These are phyloP conservation scores for Microsporum ferrugineum DNA, from an alignment of 2,329 filamentous ascomycete genomes.

Conservation along the genomic window DNA sequence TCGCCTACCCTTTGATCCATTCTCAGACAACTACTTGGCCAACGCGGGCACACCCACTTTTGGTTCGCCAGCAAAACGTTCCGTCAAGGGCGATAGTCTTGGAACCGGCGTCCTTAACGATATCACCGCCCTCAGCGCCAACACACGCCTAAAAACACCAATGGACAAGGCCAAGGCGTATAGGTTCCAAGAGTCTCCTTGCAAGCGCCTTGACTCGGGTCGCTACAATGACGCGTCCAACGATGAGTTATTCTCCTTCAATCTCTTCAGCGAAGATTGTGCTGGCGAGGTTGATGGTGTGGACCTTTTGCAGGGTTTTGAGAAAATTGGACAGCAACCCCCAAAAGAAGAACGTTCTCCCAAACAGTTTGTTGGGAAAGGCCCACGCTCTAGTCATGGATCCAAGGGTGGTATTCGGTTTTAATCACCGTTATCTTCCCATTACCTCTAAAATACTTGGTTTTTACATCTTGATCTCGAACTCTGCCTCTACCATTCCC, in stretches of 20 bases:
- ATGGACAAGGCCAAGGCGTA: constrained; percentile 22
- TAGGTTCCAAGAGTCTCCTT: constrained; percentile 31
- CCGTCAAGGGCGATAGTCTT: constrained; percentile 39
- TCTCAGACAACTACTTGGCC: constrained; percentile 34
- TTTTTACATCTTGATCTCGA: not conserved
- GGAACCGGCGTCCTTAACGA: constrained; percentile 41
- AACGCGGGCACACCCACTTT: constrained; percentile 29
- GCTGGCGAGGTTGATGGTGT: constrained; percentile 35
- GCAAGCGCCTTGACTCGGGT: constrained; percentile 25
- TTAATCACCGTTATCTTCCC: not conserved
- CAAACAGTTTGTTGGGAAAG: constrained; percentile 23
- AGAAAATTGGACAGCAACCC: constrained; percentile 35
- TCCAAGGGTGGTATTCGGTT: constrained; percentile 12
- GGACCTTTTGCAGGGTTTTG: constrained; percentile 38
- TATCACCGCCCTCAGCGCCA: constrained; percentile 29
- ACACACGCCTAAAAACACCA: constrained; percentile 25
- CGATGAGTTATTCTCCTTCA: constrained; percentile 39
- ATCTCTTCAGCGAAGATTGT: constrained; percentile 34
- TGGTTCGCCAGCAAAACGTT: constrained; percentile 47
- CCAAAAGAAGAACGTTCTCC: constrained; percentile 25
- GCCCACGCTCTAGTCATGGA: constrained; percentile 16
- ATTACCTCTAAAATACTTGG: not conserved
- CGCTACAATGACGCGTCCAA: constrained; percentile 29
- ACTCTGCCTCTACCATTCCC: not conserved
- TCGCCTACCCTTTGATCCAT: constrained; percentile 46